Percentiles rank a stretch among this genome's conserved stretches.
phyloP scores from a whole-genome alignment of 257 asterid genomes.

The Sherardia arvensis region DNA sequence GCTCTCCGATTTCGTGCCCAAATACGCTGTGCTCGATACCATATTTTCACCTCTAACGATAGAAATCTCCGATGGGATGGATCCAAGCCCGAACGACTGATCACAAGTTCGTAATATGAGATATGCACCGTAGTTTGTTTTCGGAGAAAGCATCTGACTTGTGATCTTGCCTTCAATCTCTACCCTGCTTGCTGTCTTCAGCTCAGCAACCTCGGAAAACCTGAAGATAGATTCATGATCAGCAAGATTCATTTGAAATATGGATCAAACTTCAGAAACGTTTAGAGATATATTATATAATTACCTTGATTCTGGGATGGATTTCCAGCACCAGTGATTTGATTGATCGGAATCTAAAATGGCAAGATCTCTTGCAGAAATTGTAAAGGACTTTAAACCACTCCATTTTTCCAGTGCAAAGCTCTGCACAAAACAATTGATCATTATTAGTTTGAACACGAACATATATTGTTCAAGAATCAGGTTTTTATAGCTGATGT shows the following conservation, averaged over 20 bases:
- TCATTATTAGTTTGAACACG: no score
- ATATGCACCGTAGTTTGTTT: constrained; percentile 27
- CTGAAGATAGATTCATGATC: constrained; percentile 1
- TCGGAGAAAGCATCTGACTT: constrained; percentile 18
- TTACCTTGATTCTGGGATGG: constrained; percentile 21
- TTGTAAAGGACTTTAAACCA: constrained; percentile 18
- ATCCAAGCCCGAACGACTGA: constrained; percentile 24
- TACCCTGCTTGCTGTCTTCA: constrained; percentile 16
- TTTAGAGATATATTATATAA: no score
- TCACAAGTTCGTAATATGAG: constrained; percentile 16
- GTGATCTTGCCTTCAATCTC: constrained; percentile 25
- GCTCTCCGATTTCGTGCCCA: constrained; percentile 7
- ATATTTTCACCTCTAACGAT: neutral
- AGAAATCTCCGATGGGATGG: constrained; percentile 18
- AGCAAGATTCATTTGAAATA: neutral
- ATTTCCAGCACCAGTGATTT: constrained; percentile 30
- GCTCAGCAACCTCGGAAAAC: constrained; percentile 26
- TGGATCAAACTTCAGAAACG: neutral
- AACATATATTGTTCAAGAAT: no score
- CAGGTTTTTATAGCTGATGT: neutral
- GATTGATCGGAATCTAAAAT: constrained; percentile 17
- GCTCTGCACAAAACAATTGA: constrained; percentile 14
- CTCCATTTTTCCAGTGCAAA: constrained; percentile 25
- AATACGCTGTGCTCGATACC: constrained; percentile 12
- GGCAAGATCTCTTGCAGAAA: constrained; percentile 28